Percentiles rank a stretch among this genome's conserved stretches.
These are phyloP conservation scores for Solanum microdontum DNA, from an alignment of 257 asterid genomes.

Conservation along the genomic window DNA sequence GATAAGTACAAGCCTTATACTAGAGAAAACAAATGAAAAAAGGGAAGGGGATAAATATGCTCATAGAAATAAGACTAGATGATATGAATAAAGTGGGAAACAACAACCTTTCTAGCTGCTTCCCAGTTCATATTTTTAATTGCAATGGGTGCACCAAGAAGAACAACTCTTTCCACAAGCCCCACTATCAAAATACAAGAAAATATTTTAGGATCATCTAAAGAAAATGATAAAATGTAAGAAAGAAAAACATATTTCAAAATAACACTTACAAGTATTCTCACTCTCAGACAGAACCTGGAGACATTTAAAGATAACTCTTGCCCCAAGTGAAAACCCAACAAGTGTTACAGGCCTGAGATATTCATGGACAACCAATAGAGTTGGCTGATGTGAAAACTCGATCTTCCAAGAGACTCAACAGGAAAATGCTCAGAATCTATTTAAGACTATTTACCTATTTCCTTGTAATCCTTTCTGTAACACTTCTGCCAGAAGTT, in stretches of 20 bases:
- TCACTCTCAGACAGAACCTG: conserved; percentile 64
- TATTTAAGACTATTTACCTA: conserved; percentile 25
- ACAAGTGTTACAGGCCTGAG: conserved; percentile 95
- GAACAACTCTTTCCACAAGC: conserved; percentile 82
- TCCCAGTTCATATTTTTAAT: conserved; percentile 86
- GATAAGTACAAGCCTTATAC: background rate
- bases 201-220: background rate
- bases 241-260: background rate
- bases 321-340: conserved; percentile 96
- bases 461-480: conserved; percentile 81
- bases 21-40: background rate
- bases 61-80: background rate
- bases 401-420: background rate
- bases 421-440: background rate
- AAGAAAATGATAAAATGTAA: background rate
- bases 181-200: conserved; percentile 37
- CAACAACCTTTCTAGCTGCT: conserved; percentile 67
- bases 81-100: background rate
- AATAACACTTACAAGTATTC: conserved; percentile 31
- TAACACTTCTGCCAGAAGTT: conserved; percentile 77
- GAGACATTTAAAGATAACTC: conserved; percentile 88
- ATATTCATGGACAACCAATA: conserved; percentile 10
- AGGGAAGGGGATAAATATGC: background rate
- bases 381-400: background rate
- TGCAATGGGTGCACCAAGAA: conserved; percentile 93